A percentile compares a stretch with the other conserved stretches of the same genome.
phyloP scores from a whole-genome alignment of 2,329 filamentous ascomycete genomes.

The Sclerotinia subarctica region DNA sequence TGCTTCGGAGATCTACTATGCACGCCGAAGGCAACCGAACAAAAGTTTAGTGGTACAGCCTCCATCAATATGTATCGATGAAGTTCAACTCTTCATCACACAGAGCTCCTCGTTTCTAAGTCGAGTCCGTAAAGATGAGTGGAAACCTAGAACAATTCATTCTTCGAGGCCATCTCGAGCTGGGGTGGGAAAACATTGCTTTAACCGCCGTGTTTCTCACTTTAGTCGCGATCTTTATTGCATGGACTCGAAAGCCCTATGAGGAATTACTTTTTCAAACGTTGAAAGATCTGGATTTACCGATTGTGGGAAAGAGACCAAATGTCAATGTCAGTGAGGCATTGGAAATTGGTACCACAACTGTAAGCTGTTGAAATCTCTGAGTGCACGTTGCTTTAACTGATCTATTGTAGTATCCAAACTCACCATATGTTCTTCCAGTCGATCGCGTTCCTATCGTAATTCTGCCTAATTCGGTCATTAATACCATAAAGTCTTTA shows the following conservation, averaged over 20 bases:
- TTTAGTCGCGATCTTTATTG: background rate
- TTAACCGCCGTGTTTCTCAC: background rate
- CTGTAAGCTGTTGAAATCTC: background rate
- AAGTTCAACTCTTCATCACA: background rate
- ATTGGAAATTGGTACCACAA: slow-evolving; percentile 7
- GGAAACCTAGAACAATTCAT: background rate
- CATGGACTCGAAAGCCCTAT: slow-evolving; percentile 2
- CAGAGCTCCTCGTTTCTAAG: background rate
- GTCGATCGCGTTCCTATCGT: slow-evolving; percentile 11
- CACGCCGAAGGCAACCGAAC: slow-evolving; percentile 9
- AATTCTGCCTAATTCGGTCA: slow-evolving; percentile 7
- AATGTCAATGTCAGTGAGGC: slow-evolving; percentile 10
- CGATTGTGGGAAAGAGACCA: slow-evolving; percentile 10
- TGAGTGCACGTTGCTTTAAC: background rate
- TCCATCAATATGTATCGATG: background rate
- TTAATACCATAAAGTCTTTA: slow-evolving; percentile 13
- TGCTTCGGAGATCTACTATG: background rate
- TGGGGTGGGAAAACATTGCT: background rate
- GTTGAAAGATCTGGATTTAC: slow-evolving; percentile 3
- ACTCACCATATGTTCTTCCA: slow-evolving; percentile 10
- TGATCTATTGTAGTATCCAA: background rate
- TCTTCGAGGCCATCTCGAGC: background rate
- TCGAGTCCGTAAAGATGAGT: background rate
- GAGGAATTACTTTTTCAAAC: slow-evolving; percentile 5
- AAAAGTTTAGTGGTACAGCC: background rate